phyloP scores from a whole-genome alignment of 331 rosid genomes.

The Malus hybrid region DNA sequence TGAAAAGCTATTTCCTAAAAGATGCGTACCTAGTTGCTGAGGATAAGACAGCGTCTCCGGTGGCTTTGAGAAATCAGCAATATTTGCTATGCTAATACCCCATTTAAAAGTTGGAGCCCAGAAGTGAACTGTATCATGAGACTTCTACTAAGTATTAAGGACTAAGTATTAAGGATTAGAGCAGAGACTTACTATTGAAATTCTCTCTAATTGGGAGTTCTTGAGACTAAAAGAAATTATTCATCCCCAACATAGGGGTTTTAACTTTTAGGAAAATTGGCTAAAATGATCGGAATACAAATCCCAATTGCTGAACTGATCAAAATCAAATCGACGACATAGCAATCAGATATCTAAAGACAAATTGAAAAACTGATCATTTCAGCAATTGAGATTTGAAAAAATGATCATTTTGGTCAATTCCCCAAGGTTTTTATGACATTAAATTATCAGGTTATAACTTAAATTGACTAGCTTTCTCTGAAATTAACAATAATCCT shows the following conservation, averaged over 20 bases:
- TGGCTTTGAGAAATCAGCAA: slow-evolving; percentile 86
- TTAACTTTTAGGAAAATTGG: background rate
- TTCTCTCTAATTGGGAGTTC: background rate
- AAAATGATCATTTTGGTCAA: no score
- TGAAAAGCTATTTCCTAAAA: background rate
- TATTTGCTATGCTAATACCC: slow-evolving; percentile 93
- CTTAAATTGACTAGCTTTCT: background rate
- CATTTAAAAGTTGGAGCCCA: slow-evolving; percentile 98
- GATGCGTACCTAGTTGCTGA: slow-evolving; percentile 47
- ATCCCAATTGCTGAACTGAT: no score
- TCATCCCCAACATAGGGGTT: background rate
- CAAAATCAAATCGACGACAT: no score
- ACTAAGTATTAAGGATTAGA: background rate
- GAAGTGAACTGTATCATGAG: slow-evolving; percentile 66
- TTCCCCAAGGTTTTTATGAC: no score
- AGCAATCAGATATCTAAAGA: no score
- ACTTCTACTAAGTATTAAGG: no score
- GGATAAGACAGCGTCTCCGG: slow-evolving; percentile 89
- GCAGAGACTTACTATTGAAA: background rate
- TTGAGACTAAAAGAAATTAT: background rate
- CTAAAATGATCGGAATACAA: background rate
- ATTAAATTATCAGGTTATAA: background rate
- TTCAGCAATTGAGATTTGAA: no score
- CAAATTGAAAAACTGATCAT: no score
- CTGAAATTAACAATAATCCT: background rate